Percentiles rank a stretch among this genome's conserved stretches.
Conservation (phyloP, 208 protist species). For the Wallacemonas rigidus region DNA sequence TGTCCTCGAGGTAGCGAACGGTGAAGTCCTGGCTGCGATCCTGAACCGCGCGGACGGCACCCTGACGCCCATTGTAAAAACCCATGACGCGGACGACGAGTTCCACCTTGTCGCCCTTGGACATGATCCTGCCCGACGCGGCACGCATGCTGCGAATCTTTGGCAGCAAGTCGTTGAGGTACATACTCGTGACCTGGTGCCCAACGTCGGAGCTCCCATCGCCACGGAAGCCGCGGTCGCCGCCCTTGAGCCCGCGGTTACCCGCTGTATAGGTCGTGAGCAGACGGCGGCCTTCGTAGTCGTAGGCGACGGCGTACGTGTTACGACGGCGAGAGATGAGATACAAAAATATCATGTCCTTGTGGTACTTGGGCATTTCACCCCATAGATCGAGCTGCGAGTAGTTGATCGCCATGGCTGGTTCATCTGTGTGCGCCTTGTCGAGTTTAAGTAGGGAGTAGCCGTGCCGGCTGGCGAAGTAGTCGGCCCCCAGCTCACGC, state of each 20-base stretch:
- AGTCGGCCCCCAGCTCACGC: constrained; percentile 74
- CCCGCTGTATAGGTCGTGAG: constrained; percentile 83
- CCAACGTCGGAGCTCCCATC: constrained; percentile 87
- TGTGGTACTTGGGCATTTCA: constrained; percentile 89
- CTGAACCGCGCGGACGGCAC: constrained; percentile 84
- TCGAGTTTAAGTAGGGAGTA: constrained; percentile 74
- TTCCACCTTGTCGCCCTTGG: constrained; percentile 79
- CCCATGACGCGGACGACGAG: constrained; percentile 90
- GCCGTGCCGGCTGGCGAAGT: constrained; percentile 79
- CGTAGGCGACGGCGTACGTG: constrained; percentile 89
- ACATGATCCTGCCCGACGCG: constrained; percentile 45
- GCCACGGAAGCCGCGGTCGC: constrained; percentile 81
- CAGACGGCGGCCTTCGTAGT: constrained; percentile 80
- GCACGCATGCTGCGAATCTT: constrained; percentile 73
- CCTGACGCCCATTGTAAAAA: constrained; percentile 90
- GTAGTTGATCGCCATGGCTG: constrained; percentile 48
- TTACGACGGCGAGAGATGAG: constrained; percentile 84
- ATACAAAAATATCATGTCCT: constrained; percentile 87
- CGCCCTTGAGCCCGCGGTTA: constrained; percentile 86
- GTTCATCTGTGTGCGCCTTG: constrained; percentile 15
- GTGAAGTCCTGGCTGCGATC: constrained; percentile 75
- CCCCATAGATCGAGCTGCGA: constrained; percentile 85
- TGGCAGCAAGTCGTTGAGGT: constrained; percentile 82
- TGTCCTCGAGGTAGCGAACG: constrained; percentile 88
- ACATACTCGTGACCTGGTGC: constrained; percentile 89